phyloP scores from a whole-genome alignment of 805 yeast species.

The Wickerhamomyces bovis region DNA sequence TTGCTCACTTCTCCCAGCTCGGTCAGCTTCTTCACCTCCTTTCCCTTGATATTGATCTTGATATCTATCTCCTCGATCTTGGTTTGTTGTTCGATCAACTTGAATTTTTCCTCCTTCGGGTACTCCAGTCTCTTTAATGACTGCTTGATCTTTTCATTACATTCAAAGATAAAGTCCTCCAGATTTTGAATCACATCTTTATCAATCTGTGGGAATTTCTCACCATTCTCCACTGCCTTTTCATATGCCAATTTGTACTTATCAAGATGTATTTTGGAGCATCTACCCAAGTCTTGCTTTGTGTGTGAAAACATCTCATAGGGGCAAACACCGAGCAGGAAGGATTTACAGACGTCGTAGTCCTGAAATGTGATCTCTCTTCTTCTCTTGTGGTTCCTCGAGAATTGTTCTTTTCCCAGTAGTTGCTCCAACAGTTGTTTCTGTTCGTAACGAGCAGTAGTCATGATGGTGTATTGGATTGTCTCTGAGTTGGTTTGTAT shows the following conservation, averaged over 20 bases:
- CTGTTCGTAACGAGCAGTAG: slow-evolving; percentile 60
- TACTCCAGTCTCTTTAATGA: slow-evolving; percentile 64
- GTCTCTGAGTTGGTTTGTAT: neutral
- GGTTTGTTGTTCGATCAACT: slow-evolving; percentile 45
- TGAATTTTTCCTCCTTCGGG: slow-evolving; percentile 67
- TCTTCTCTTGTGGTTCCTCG: slow-evolving; percentile 27
- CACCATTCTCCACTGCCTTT: slow-evolving; percentile 35
- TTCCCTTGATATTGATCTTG: slow-evolving; percentile 58
- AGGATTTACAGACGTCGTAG: slow-evolving; percentile 68
- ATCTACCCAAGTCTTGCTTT: slow-evolving; percentile 74
- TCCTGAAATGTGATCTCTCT: slow-evolving; percentile 41
- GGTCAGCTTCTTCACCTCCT: slow-evolving; percentile 24
- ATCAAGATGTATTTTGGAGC: slow-evolving; percentile 71
- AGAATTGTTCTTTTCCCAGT: slow-evolving; percentile 55
- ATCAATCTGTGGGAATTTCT: slow-evolving; percentile 40
- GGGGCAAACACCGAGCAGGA: slow-evolving; percentile 81
- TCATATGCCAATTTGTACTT: slow-evolving; percentile 70
- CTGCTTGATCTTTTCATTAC: slow-evolving; percentile 55
- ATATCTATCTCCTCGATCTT: slow-evolving; percentile 52
- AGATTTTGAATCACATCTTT: slow-evolving; percentile 40
- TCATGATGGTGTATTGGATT: neutral
- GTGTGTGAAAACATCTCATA: slow-evolving; percentile 78
- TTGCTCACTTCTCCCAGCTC: slow-evolving; percentile 31
- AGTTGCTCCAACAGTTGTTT: slow-evolving; percentile 69
- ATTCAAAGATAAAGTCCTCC: slow-evolving; percentile 54